Percentiles rank a stretch among this genome's conserved stretches.
Evolutionary conservation across 139 green algal genomes (phyloP).

Genomic region (Micractinium conductrix): DNA sequence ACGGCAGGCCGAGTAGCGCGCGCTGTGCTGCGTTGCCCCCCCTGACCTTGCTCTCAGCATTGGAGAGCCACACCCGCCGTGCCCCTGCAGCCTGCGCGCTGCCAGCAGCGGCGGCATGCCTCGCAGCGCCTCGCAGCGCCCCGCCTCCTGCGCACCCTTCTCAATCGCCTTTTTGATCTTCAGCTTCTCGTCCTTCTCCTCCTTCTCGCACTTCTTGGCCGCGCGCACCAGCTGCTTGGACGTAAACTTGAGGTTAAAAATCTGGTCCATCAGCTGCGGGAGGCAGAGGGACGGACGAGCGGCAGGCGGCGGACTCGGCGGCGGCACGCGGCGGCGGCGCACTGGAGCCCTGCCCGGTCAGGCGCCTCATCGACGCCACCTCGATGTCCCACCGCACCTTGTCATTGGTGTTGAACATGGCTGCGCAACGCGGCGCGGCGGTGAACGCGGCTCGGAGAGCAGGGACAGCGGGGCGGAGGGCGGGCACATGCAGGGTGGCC

Average conservation of each 20-base stretch:
- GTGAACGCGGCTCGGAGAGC: neutral
- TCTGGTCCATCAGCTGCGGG: slow-evolving; percentile 77
- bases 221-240: slow-evolving; percentile 90
- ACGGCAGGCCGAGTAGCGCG: too few relatives aligned
- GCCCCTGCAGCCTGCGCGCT: too few relatives aligned
- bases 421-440: neutral
- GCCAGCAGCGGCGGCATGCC: too few relatives aligned
- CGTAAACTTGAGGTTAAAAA: slow-evolving; percentile 98
- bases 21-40: too few relatives aligned
- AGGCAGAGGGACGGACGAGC: neutral
- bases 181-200: slow-evolving; percentile 93
- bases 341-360: neutral
- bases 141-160: slow-evolving; percentile 84
- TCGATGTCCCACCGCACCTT: neutral
- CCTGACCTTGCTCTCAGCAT: too few relatives aligned
- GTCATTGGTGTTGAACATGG: slow-evolving; percentile 43
- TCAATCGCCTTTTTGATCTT: slow-evolving; percentile 99
- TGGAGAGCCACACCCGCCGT: too few relatives aligned
- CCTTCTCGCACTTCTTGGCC: slow-evolving; percentile 89
- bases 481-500: slow-evolving; percentile 1
- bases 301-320: neutral
- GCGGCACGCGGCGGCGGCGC: neutral
- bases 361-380: neutral
- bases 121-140: too few relatives aligned
- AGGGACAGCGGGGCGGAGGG: too few relatives aligned